A percentile compares a stretch with the other conserved stretches of the same genome.
These are phyloP conservation scores for Penicillium longicatenatum DNA, from an alignment of 495 filamentous ascomycete genomes.

Conservation along the genomic window DNA sequence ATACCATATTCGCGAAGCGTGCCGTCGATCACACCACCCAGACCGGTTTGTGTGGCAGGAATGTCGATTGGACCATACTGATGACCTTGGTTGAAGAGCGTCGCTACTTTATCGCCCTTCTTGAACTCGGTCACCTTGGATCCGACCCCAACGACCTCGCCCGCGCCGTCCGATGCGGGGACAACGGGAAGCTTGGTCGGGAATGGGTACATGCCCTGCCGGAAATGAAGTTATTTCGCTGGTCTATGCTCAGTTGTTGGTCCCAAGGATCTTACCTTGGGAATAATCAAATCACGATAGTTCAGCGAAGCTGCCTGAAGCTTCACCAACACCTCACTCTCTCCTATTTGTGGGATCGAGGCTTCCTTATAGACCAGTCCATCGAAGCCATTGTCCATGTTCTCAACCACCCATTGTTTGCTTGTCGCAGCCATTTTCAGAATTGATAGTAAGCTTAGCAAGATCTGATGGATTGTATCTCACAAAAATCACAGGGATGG, in stretches of 20 bases:
- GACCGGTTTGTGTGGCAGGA: slow-evolving; percentile 50
- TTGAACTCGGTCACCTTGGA: slow-evolving; percentile 66
- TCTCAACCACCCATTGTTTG: slow-evolving; percentile 66
- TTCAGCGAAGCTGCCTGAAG: slow-evolving; percentile 77
- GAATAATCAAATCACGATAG: slow-evolving; percentile 80
- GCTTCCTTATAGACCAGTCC: slow-evolving; percentile 57
- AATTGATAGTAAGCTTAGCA: background rate
- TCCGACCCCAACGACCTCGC: slow-evolving; percentile 69
- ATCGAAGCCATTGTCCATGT: slow-evolving; percentile 59
- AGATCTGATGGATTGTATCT: background rate
- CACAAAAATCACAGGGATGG: no score
- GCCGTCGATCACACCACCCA: slow-evolving; percentile 74
- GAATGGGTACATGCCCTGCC: slow-evolving; percentile 70
- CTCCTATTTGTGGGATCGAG: slow-evolving; percentile 61
- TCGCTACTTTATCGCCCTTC: slow-evolving; percentile 71
- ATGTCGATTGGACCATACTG: slow-evolving; percentile 58
- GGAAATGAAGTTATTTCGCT: background rate
- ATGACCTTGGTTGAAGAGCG: slow-evolving; percentile 80
- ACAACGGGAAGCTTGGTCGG: slow-evolving; percentile 58
- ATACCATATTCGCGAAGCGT: slow-evolving; percentile 70
- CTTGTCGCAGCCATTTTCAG: slow-evolving; percentile 52
- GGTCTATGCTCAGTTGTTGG: no score
- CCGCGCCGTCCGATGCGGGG: slow-evolving; percentile 76
- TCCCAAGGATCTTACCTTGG: slow-evolving; percentile 46
- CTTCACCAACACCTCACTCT: slow-evolving; percentile 76